Conservation (phyloP, 495 filamentous ascomycete species). For the Aspergillus wentii region DNA sequence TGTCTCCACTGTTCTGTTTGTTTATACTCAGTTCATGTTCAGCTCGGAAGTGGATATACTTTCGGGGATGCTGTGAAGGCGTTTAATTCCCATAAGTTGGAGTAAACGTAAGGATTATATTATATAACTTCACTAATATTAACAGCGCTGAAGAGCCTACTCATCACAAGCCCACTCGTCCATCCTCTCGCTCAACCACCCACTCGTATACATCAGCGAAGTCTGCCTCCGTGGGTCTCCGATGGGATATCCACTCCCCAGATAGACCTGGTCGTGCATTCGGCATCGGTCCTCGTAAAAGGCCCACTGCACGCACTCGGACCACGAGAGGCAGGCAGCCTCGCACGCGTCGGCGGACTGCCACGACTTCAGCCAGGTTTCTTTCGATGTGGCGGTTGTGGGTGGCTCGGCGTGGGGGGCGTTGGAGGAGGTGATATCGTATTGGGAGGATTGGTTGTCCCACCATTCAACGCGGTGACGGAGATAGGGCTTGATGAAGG, state of each 20-base stretch:
- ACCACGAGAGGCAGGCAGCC: conserved; percentile 19
- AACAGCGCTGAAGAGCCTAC: too few species aligned
- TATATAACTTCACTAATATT: too few species aligned
- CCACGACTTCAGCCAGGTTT: conserved; percentile 18
- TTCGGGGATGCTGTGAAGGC: too few species aligned
- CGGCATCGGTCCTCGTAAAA: conserved; percentile 23
- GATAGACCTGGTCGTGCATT: conserved; percentile 16
- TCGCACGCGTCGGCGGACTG: conserved; percentile 21
- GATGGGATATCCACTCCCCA: conserved; percentile 19
- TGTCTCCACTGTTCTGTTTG: too few species aligned
- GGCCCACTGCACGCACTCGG: conserved; percentile 23
- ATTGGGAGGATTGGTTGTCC: conserved; percentile 21
- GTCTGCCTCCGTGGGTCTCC: conserved; percentile 18
- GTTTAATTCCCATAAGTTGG: too few species aligned
- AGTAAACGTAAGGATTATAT: too few species aligned
- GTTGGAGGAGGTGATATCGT: conserved; percentile 21
- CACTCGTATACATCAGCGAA: conserved; percentile 19
- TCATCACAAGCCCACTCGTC: conserved; percentile 17
- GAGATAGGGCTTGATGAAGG: conserved; percentile 14
- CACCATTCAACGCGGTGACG: conserved; percentile 17
- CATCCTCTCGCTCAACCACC: conserved; percentile 17
- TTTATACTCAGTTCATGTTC: too few species aligned
- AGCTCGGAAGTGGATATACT: too few species aligned
- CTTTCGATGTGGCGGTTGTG: conserved; percentile 10
- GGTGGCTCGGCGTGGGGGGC: conserved; percentile 11